A percentile compares a stretch with the other conserved stretches of the same genome.
phyloP scores from a whole-genome alignment of 768 basidiomycete genomes.

The Tubosaeta brunneosetosa region DNA sequence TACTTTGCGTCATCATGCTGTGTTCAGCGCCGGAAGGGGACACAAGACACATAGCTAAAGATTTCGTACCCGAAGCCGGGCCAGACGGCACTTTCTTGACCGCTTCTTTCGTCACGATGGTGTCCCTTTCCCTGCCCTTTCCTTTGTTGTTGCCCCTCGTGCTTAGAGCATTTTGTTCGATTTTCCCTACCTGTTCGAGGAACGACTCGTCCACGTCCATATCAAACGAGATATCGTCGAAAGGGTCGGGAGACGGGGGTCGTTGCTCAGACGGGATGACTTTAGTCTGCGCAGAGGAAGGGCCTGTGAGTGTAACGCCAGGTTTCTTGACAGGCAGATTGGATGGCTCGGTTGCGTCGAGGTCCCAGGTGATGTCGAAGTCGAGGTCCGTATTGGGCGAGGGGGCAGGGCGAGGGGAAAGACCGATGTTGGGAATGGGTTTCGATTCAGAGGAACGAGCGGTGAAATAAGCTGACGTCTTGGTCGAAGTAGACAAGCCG shows the following conservation, averaged over 20 bases:
- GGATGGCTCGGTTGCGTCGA: slow-evolving; percentile 28
- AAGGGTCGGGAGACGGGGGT: slow-evolving; percentile 24
- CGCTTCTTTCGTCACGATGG: not conserved
- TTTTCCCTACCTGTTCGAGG: slow-evolving; percentile 34
- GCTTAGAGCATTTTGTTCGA: slow-evolving; percentile 19
- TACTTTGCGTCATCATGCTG: slow-evolving; percentile 9
- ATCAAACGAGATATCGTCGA: slow-evolving; percentile 33
- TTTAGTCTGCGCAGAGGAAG: not conserved
- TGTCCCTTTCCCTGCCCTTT: slow-evolving; percentile 19
- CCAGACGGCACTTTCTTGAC: slow-evolving; percentile 3
- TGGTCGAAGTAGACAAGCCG: not conserved
- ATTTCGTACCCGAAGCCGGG: slow-evolving; percentile 17
- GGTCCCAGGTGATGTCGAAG: slow-evolving; percentile 27
- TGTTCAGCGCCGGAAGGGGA: slow-evolving; percentile 13
- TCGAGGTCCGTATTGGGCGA: slow-evolving; percentile 15
- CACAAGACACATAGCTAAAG: slow-evolving; percentile 3
- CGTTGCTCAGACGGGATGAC: slow-evolving; percentile 4
- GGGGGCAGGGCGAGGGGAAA: slow-evolving; percentile 28
- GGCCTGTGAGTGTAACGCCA: slow-evolving; percentile 10
- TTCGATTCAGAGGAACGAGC: slow-evolving; percentile 4
- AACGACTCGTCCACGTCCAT: slow-evolving; percentile 37
- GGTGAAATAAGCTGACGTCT: slow-evolving; percentile 21
- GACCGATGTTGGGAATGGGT: slow-evolving; percentile 24
- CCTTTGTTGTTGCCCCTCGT: slow-evolving; percentile 11
- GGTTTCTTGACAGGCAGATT: slow-evolving; percentile 1